These are phyloP conservation scores for Solanum virginianum DNA, from an alignment of 257 asterid species.

Conservation along the genomic window DNA sequence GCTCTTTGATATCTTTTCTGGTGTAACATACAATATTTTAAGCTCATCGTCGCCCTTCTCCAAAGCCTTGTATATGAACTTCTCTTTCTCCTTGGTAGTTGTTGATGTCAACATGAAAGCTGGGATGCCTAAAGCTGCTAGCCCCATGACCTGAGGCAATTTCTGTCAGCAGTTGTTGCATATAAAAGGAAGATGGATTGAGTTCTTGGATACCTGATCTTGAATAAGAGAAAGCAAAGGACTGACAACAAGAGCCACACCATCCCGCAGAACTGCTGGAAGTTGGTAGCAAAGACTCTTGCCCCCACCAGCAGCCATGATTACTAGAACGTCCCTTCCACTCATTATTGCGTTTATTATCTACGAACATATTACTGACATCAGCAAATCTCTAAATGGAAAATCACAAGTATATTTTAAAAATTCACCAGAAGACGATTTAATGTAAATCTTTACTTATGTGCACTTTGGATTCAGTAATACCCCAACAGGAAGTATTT, in stretches of 20 bases:
- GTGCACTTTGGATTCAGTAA: not conserved
- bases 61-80: conserved; percentile 79
- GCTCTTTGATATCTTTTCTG: conserved; percentile 97
- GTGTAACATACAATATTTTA: conserved; percentile 81
- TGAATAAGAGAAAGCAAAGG: conserved; percentile 96
- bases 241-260: conserved; percentile 87
- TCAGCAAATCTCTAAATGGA: not conserved
- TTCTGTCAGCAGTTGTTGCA: not conserved
- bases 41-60: conserved; percentile 90
- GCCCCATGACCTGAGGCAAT: conserved; percentile 74
- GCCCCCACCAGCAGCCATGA: conserved; percentile 99
- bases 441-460: not conserved
- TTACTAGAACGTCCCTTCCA: conserved; percentile 81
- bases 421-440: not conserved
- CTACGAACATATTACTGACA: conserved; percentile 18
- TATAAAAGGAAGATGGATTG: not conserved
- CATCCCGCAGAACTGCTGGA: conserved; percentile 75
- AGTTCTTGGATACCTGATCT: conserved; percentile 52
- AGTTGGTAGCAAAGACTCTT: conserved; percentile 98
- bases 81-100: conserved; percentile 74
- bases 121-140: conserved; percentile 81
- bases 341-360: conserved; percentile 79
- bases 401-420: not conserved
- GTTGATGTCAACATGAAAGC: conserved; percentile 82
- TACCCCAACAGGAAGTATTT: not conserved